These are phyloP conservation scores for Daldinia grandis DNA, from an alignment of 495 filamentous ascomycete genomes.

Conservation along the genomic window DNA sequence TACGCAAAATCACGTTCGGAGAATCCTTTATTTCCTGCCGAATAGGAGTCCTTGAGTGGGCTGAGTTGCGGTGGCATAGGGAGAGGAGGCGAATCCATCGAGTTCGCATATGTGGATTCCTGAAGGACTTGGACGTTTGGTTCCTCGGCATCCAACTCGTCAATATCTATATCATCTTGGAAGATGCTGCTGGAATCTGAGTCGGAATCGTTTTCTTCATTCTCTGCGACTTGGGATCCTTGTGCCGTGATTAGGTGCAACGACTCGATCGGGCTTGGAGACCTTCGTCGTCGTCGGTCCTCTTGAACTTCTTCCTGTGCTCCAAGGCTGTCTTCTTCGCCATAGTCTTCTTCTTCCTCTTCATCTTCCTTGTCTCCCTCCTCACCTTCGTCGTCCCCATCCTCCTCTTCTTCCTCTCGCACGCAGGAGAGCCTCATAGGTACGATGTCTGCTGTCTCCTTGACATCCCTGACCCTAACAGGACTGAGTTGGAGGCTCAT, in stretches of 20 bases:
- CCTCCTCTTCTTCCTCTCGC: slow-evolving; percentile 50
- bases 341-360: slow-evolving; percentile 28
- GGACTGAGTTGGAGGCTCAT: slow-evolving; percentile 75
- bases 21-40: slow-evolving; percentile 54
- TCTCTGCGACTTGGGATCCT: slow-evolving; percentile 43
- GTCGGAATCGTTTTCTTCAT: slow-evolving; percentile 48
- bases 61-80: slow-evolving; percentile 53
- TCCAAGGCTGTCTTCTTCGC: background rate
- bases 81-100: slow-evolving; percentile 45
- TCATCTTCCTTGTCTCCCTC: slow-evolving; percentile 9
- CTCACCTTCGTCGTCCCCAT: slow-evolving; percentile 38
- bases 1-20: slow-evolving; percentile 13
- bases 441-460: slow-evolving; percentile 53
- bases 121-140: slow-evolving; percentile 59
- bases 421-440: slow-evolving; percentile 52
- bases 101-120: slow-evolving; percentile 50
- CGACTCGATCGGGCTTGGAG: slow-evolving; percentile 40
- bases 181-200: slow-evolving; percentile 60
- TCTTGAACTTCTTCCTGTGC: background rate
- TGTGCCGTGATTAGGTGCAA: slow-evolving; percentile 49
- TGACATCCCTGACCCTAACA: slow-evolving; percentile 62
- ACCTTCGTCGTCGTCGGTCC: slow-evolving; percentile 19
- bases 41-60: slow-evolving; percentile 56
- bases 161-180: slow-evolving; percentile 60
- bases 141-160: slow-evolving; percentile 59